Evolutionary conservation across 441 rosid genomes (phyloP).

Genomic region (Macaranga tanarius): DNA sequence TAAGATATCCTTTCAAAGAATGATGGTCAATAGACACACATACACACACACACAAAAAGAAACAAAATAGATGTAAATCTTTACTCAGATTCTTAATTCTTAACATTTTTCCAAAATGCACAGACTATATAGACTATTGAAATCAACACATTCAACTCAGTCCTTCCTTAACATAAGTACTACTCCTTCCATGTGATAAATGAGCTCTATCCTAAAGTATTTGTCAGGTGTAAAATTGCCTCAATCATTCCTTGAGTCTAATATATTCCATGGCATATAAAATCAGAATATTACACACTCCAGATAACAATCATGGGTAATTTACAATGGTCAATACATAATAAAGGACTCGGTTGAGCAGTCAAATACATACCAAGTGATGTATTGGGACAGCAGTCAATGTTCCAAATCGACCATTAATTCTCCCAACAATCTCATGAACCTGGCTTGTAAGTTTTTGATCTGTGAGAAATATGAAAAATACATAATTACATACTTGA

Average conservation of each 20-base stretch:
- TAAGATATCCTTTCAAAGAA: too few species aligned
- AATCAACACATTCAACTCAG: too few species aligned
- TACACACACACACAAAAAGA: too few species aligned
- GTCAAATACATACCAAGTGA: constrained; percentile 72
- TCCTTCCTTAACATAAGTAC: too few species aligned
- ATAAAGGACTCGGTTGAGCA: constrained; percentile 10
- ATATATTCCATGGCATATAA: neutral
- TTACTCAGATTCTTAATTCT: too few species aligned
- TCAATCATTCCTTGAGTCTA: neutral
- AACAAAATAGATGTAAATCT: too few species aligned
- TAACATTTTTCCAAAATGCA: too few species aligned
- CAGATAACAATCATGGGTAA: constrained; percentile 1
- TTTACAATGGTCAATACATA: constrained; percentile 6
- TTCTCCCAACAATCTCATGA: constrained; percentile 99
- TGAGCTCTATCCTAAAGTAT: too few species aligned
- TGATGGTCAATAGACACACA: too few species aligned
- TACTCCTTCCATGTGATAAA: too few species aligned
- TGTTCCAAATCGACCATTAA: constrained; percentile 99
- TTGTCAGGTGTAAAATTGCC: neutral
- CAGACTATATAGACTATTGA: too few species aligned
- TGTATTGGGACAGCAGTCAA: constrained; percentile 95
- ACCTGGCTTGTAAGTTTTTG: constrained; percentile 99
- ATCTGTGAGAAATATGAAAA: constrained; percentile 49
- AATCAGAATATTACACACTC: constrained; percentile 1
- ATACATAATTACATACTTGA: constrained; percentile 8